Evolutionary conservation across 306 rosid genomes (phyloP).

Genomic region (Acacia melanoxylon): DNA sequence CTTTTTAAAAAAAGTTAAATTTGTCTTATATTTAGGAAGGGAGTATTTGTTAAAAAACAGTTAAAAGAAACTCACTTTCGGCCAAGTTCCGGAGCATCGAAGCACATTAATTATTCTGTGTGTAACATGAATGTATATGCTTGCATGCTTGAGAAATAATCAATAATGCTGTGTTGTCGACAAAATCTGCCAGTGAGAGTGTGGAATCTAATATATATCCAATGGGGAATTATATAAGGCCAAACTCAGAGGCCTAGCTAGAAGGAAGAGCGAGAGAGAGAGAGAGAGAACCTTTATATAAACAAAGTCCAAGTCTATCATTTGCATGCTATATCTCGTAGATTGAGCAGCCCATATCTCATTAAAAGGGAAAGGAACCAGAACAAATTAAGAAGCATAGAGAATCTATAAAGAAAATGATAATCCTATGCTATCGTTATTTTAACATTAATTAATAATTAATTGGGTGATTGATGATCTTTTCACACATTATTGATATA

Average conservation of each 20-base stretch:
- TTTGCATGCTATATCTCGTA: conserved; percentile 20
- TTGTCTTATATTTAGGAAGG: too few species aligned
- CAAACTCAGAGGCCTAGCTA: conserved; percentile 31
- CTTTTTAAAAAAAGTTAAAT: too few species aligned
- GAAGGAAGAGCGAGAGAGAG: background rate
- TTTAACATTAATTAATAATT: background rate
- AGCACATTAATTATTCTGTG: conserved; percentile 31
- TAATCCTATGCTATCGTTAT: background rate
- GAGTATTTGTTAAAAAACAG: too few species aligned
- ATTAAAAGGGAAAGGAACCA: background rate
- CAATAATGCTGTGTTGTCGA: background rate
- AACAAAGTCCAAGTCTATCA: conserved; percentile 25
- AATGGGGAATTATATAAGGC: background rate
- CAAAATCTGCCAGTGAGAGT: conserved; percentile 22
- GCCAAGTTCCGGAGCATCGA: conserved; percentile 49
- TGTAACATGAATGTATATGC: background rate
- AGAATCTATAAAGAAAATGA: background rate
- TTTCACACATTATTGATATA: background rate
- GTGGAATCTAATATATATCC: conserved; percentile 32
- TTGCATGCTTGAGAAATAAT: conserved; percentile 18
- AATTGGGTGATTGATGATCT: background rate
- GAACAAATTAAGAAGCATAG: background rate
- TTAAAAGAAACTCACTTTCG: conserved; percentile 35
- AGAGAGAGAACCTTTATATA: background rate
- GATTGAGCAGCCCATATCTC: background rate